phyloP scores from a whole-genome alignment of 2,329 filamentous ascomycete genomes.

The Tricladium varicosporioides region DNA sequence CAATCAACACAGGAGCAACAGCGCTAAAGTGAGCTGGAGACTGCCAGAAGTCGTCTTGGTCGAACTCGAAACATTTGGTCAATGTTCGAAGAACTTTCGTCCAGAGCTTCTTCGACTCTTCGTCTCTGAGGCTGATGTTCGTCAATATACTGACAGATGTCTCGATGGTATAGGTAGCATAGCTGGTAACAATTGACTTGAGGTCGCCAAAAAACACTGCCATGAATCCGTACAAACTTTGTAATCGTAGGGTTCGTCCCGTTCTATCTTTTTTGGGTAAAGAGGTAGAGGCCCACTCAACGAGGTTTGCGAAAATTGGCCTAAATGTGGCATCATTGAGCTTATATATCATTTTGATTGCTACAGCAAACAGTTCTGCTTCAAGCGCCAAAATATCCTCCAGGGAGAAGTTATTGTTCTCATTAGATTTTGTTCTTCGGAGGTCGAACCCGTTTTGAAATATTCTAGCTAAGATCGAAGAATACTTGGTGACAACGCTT shows the following conservation, averaged over 20 bases:
- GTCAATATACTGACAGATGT: constrained; percentile 64
- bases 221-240: constrained; percentile 80
- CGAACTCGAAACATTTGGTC: constrained; percentile 75
- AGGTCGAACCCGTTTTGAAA: constrained; percentile 63
- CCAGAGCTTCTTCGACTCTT: constrained; percentile 61
- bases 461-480: constrained; percentile 64
- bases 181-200: constrained; percentile 92
- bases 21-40: constrained; percentile 79
- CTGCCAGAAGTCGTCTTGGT: constrained; percentile 97
- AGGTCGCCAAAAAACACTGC: constrained; percentile 77
- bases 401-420: constrained; percentile 40
- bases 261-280: constrained; percentile 59
- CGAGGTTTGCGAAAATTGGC: constrained; percentile 81
- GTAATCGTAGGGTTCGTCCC: constrained; percentile 61
- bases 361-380: constrained; percentile 62
- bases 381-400: constrained; percentile 61
- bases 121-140: constrained; percentile 42
- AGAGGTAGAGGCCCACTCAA: constrained; percentile 71
- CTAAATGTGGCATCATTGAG: constrained; percentile 92
- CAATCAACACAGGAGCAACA: constrained; percentile 67
- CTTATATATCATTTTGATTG: constrained; percentile 92
- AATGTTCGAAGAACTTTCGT: constrained; percentile 69
- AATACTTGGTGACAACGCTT: constrained; percentile 72
- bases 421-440: constrained; percentile 53
- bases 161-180: constrained; percentile 81